Conservation (phyloP, 1,284 basidiomycete species). For the Cerioporus squamosus region DNA sequence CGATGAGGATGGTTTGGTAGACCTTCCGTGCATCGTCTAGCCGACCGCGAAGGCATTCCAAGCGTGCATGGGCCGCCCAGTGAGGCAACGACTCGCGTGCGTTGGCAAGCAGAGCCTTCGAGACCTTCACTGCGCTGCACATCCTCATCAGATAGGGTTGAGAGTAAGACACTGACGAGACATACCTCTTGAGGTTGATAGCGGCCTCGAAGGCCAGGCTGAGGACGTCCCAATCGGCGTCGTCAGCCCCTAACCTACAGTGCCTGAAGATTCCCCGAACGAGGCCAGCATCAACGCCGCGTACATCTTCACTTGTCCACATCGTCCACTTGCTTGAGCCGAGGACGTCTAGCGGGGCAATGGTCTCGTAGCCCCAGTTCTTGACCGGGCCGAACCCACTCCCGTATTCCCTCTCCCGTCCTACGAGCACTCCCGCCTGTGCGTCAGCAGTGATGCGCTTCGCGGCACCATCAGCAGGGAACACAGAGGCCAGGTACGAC, state of each 20-base stretch:
- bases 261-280: slow-evolving; percentile 62
- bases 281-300: slow-evolving; percentile 49
- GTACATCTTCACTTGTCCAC: slow-evolving; percentile 56
- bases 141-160: slow-evolving; percentile 14
- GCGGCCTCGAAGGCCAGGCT: slow-evolving; percentile 72
- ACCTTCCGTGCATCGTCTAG: slow-evolving; percentile 81
- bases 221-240: slow-evolving; percentile 66
- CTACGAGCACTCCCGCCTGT: slow-evolving; percentile 66
- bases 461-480: slow-evolving; percentile 43
- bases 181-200: slow-evolving; percentile 63
- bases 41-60: slow-evolving; percentile 77
- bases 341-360: slow-evolving; percentile 58
- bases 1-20: slow-evolving; percentile 70
- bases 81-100: slow-evolving; percentile 69
- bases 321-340: slow-evolving; percentile 43
- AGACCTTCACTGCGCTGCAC: slow-evolving; percentile 72
- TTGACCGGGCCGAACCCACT: slow-evolving; percentile 69
- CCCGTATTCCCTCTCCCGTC: slow-evolving; percentile 63
- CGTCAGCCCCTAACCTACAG: slow-evolving; percentile 50
- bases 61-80: slow-evolving; percentile 83
- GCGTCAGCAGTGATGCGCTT: slow-evolving; percentile 54
- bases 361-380: slow-evolving; percentile 59
- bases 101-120: slow-evolving; percentile 68
- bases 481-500: slow-evolving; percentile 52
- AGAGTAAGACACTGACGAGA: slow-evolving; percentile 9